Evolutionary conservation across 768 basidiomycete genomes (phyloP).

Genomic region (Leccinum uliginosum): DNA sequence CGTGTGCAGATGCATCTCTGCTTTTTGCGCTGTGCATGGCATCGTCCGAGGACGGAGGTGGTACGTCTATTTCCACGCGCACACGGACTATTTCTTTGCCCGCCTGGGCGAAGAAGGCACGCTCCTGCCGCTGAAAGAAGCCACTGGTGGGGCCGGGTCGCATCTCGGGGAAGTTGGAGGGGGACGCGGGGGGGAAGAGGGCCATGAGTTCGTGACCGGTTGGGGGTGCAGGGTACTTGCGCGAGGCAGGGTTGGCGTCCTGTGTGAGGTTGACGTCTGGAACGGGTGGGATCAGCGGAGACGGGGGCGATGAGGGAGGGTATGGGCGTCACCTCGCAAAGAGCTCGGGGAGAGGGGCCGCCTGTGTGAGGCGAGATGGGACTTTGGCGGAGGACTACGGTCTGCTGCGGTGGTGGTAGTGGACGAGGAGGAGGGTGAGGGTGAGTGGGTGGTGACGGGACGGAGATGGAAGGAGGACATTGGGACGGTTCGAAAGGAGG

Average conservation of each 20-base stretch:
- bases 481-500: conserved; percentile 28
- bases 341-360: conserved; percentile 63
- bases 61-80: conserved; percentile 63
- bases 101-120: conserved; percentile 75
- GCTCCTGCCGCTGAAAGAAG: conserved; percentile 72
- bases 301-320: background rate
- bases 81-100: conserved; percentile 76
- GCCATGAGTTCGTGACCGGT: conserved; percentile 85
- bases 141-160: conserved; percentile 64
- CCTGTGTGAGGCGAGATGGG: conserved; percentile 32
- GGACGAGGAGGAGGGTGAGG: conserved; percentile 56
- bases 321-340: conserved; percentile 44
- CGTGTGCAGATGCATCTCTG: conserved; percentile 21
- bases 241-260: conserved; percentile 42
- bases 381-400: conserved; percentile 34
- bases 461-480: conserved; percentile 52
- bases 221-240: conserved; percentile 71
- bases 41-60: conserved; percentile 19
- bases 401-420: conserved; percentile 41
- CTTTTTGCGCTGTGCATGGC: conserved; percentile 24
- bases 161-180: conserved; percentile 50
- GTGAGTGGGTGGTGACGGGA: conserved; percentile 45
- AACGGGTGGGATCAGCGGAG: conserved; percentile 26
- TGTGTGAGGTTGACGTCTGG: conserved; percentile 60
- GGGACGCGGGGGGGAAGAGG: conserved; percentile 71